phyloP scores from a whole-genome alignment of 192 early-diverging fungal genomes.

The Rhizoclosmatium globosum region DNA sequence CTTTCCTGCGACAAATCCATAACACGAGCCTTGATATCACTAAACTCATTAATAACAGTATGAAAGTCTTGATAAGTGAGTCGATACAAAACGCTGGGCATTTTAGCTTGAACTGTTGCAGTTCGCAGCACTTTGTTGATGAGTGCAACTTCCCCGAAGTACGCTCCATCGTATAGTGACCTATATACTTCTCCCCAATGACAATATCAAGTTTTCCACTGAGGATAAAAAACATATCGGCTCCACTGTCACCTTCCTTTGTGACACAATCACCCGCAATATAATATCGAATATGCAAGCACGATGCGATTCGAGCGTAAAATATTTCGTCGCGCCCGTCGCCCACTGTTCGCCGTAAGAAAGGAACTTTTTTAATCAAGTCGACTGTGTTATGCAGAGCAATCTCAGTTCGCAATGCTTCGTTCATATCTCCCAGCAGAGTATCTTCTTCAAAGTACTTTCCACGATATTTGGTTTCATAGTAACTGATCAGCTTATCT shows the following conservation, averaged over 20 bases:
- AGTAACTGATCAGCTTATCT: constrained; percentile 39
- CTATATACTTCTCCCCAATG: constrained; percentile 28
- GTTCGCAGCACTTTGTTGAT: constrained; percentile 7
- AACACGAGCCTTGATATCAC: constrained; percentile 1
- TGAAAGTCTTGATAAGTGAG: constrained; percentile 17
- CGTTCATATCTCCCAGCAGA: constrained; percentile 34
- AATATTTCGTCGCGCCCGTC: constrained; percentile 35
- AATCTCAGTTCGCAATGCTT: constrained; percentile 44
- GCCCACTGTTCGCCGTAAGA: constrained; percentile 23
- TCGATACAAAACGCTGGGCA: not conserved
- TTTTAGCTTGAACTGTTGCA: not conserved
- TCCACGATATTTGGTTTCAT: constrained; percentile 37
- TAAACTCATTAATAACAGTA: not conserved
- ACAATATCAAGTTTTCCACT: constrained; percentile 28
- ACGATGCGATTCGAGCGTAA: constrained; percentile 22
- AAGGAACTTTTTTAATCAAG: constrained; percentile 38
- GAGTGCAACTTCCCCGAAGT: constrained; percentile 40
- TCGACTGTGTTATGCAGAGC: constrained; percentile 33
- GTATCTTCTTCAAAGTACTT: constrained; percentile 44
- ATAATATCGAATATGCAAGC: constrained; percentile 33
- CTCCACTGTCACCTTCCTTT: constrained; percentile 39
- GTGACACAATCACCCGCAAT: constrained; percentile 37
- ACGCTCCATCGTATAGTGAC: constrained; percentile 41
- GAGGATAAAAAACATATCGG: constrained; percentile 47
- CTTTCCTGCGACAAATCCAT: not conserved